These are phyloP conservation scores for Inonotus obliquus DNA, from an alignment of 1,284 basidiomycete species.

Conservation along the genomic window DNA sequence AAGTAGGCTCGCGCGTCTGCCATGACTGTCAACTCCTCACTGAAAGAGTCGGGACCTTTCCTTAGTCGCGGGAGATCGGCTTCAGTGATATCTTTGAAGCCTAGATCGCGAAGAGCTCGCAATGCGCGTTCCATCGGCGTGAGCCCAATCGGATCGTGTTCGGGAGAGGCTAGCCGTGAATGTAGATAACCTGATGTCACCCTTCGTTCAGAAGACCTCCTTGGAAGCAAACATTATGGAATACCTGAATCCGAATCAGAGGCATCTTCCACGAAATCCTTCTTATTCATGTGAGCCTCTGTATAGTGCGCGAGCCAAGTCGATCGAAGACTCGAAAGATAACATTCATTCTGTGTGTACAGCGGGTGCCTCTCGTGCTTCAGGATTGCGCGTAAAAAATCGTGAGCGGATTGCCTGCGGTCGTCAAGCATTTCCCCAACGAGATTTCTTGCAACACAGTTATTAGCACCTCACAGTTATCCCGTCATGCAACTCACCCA, in stretches of 20 bases:
- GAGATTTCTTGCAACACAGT: neutral
- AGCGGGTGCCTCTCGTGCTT: slow-evolving; percentile 26
- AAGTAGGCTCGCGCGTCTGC: slow-evolving; percentile 27
- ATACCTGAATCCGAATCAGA: neutral
- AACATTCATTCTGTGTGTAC: slow-evolving; percentile 32
- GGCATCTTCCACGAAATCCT: neutral
- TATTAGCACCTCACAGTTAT: neutral
- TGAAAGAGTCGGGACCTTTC: slow-evolving; percentile 16
- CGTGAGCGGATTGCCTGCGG: neutral
- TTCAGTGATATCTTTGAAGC: slow-evolving; percentile 6
- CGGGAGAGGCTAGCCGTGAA: too few species aligned
- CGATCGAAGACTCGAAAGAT: slow-evolving; percentile 22
- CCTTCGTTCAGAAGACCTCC: too few species aligned
- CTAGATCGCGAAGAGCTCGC: slow-evolving; percentile 13
- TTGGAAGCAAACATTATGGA: too few species aligned
- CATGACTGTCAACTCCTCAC: slow-evolving; percentile 27
- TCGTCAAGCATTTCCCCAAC: slow-evolving; percentile 14
- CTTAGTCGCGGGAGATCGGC: slow-evolving; percentile 16
- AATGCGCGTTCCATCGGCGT: slow-evolving; percentile 10
- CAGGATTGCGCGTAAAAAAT: slow-evolving; percentile 25
- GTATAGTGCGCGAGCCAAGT: slow-evolving; percentile 23
- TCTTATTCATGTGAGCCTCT: neutral
- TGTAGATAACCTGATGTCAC: too few species aligned
- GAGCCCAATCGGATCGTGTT: too few species aligned
- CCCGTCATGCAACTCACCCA: neutral